Conservation (phyloP, 176 grass and related monocot species). For the Avena atlantica region DNA sequence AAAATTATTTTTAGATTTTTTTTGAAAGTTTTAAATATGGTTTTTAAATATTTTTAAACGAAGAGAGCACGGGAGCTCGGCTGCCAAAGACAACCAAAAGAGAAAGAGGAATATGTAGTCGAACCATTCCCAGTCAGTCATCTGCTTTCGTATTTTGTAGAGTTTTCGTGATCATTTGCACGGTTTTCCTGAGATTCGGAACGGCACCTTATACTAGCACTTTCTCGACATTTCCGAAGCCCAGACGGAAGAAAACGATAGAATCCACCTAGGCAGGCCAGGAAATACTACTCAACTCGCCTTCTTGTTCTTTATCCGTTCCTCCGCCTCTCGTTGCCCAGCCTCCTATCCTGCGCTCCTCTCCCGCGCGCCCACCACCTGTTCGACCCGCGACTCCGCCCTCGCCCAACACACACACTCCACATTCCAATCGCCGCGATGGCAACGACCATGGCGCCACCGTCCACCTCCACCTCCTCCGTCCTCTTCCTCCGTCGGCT, state of each 20-base stretch:
- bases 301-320: neutral
- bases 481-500: constrained; percentile 46
- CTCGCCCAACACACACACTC: constrained; percentile 15
- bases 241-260: neutral
- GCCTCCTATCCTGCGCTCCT: constrained; percentile 46
- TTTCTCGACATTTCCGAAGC: neutral
- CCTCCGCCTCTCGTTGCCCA: constrained; percentile 54
- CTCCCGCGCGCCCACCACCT: constrained; percentile 53
- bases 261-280: neutral
- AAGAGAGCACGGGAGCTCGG: too few species aligned
- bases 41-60: too few species aligned
- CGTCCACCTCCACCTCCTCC: constrained; percentile 56
- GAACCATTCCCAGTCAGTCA: neutral
- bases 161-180: neutral
- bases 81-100: too few species aligned
- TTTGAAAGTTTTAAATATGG: too few species aligned
- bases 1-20: too few species aligned
- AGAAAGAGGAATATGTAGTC: neutral
- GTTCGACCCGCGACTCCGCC: constrained; percentile 50
- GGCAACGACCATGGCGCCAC: constrained; percentile 53
- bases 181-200: neutral
- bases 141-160: neutral
- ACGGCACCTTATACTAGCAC: neutral
- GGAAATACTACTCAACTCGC: constrained; percentile 13
- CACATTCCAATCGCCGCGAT: constrained; percentile 37